Evolutionary conservation across 805 yeast genomes (phyloP).

Genomic region (Lipomyces yamanashiensis): DNA sequence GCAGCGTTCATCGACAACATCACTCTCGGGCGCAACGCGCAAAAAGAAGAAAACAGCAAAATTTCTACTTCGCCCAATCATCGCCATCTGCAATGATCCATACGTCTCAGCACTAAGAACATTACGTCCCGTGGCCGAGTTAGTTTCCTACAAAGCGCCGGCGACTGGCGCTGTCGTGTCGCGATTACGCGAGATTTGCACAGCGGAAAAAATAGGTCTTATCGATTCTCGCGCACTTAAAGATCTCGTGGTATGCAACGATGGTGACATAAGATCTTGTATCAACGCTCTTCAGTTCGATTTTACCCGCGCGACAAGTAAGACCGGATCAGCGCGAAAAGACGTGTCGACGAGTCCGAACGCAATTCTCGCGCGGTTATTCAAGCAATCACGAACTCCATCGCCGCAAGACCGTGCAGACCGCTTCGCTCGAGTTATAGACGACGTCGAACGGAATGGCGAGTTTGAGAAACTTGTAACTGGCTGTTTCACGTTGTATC

Average conservation of each 20-base stretch:
- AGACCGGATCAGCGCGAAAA: conserved; percentile 47
- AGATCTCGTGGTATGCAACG: conserved; percentile 70
- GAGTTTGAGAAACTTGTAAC: conserved; percentile 66
- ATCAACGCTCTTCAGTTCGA: conserved; percentile 80
- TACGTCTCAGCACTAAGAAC: conserved; percentile 76
- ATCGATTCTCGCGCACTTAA: conserved; percentile 58
- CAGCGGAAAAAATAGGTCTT: conserved; percentile 54
- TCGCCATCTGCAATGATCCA: conserved; percentile 88
- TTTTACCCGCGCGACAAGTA: conserved; percentile 29
- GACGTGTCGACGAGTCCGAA: conserved; percentile 74
- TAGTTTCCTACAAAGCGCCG: conserved; percentile 68
- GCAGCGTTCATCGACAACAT: conserved; percentile 36
- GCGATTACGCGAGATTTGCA: conserved; percentile 58
- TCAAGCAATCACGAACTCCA: conserved; percentile 54
- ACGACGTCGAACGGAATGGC: conserved; percentile 53
- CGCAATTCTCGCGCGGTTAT: conserved; percentile 62
- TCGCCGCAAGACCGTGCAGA: conserved; percentile 19
- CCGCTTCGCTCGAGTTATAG: conserved; percentile 52
- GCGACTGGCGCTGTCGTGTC: conserved; percentile 52
- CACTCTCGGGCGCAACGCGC: conserved; percentile 23
- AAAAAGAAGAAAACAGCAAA: conserved; percentile 46
- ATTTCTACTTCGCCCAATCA: conserved; percentile 77
- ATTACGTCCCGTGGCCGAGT: conserved; percentile 73
- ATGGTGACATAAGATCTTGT: conserved; percentile 85
- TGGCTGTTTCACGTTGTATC: conserved; percentile 70